Evolutionary conservation across 106 monocot species (phyloP).

Genomic region (Dendrobium chrysotoxum): DNA sequence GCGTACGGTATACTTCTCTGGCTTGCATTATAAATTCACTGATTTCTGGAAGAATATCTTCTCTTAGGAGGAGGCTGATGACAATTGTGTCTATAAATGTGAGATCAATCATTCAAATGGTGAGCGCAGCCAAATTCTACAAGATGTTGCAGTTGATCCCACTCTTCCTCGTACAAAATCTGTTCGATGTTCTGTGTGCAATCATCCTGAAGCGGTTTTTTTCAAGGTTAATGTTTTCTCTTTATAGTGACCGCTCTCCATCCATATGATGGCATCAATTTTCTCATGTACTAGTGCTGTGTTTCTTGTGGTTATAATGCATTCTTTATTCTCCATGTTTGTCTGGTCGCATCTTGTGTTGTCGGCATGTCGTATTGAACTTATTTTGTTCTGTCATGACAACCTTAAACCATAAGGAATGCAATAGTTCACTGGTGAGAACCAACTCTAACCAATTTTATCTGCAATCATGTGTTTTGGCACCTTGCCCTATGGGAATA

Average conservation of each 20-base stretch:
- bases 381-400: neutral
- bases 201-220: constrained; percentile 63
- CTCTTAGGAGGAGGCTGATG: constrained; percentile 52
- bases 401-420: neutral
- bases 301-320: neutral
- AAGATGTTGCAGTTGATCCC: constrained; percentile 64
- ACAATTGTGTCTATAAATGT: constrained; percentile 64
- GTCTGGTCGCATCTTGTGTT: neutral
- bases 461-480: no score
- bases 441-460: no score
- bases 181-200: constrained; percentile 53
- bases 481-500: no score
- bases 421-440: neutral
- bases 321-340: neutral
- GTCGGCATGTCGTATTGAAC: neutral
- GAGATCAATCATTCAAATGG: constrained; percentile 51
- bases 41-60: neutral
- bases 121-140: constrained; percentile 36
- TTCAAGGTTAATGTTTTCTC: constrained; percentile 33
- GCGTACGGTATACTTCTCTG: neutral
- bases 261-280: neutral
- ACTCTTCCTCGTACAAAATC: constrained; percentile 71
- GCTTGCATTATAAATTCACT: neutral
- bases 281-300: neutral
- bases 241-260: neutral